These are phyloP conservation scores for Magnolia officinalis DNA, from an alignment of 164 flowering plant species.

Conservation along the genomic window DNA sequence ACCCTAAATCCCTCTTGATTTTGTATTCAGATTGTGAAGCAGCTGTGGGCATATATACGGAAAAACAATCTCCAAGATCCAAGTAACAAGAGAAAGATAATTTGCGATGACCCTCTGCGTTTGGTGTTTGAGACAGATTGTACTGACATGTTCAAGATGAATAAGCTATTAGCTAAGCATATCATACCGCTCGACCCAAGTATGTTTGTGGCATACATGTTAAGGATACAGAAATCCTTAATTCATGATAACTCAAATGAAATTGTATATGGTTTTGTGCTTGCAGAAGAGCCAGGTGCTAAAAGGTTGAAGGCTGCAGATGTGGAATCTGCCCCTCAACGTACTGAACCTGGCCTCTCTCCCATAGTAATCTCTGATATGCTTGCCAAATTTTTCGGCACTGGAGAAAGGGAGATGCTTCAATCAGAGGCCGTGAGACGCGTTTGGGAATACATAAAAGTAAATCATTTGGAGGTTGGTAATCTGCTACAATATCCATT, in stretches of 20 bases:
- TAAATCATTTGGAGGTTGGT: conserved; percentile 71
- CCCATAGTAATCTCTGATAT: conserved; percentile 68
- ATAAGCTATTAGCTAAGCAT: conserved; percentile 60
- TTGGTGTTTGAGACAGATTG: conserved; percentile 86
- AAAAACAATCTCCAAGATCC: conserved; percentile 96
- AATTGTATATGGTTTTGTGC: neutral
- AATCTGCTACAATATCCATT: neutral
- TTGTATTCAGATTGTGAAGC: conserved; percentile 79
- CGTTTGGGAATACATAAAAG: conserved; percentile 79
- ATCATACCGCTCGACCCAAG: conserved; percentile 75
- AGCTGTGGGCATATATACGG: conserved; percentile 93
- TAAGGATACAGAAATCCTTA: neutral
- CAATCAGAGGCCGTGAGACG: conserved; percentile 52
- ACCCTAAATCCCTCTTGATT: neutral
- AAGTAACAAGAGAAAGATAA: conserved; percentile 89
- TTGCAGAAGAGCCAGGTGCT: conserved; percentile 57
- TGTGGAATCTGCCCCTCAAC: conserved; percentile 37
- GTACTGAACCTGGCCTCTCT: conserved; percentile 35
- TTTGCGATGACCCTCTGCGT: conserved; percentile 84
- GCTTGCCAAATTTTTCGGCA: conserved; percentile 75
- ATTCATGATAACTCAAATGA: neutral
- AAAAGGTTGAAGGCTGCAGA: conserved; percentile 51
- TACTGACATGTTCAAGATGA: conserved; percentile 95
- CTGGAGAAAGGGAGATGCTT: conserved; percentile 66
- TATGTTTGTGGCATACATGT: conserved; percentile 25